A percentile compares a stretch with the other conserved stretches of the same genome.
Conservation (phyloP, 495 filamentous ascomycete species). For the Choiromyces venosus region DNA sequence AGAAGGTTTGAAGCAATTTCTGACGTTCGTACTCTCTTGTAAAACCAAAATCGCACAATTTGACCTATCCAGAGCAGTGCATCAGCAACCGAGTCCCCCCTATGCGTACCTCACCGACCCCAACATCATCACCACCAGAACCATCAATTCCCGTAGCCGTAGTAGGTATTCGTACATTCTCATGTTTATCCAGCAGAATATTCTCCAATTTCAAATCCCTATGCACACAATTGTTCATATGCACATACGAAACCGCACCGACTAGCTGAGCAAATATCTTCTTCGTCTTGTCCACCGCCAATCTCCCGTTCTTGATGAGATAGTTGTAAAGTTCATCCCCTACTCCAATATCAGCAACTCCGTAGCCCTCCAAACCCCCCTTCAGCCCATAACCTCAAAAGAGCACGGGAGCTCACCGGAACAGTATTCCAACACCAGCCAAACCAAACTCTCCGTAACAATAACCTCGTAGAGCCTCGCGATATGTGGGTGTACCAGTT, state of each 20-base stretch:
- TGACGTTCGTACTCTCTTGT: conserved; percentile 94
- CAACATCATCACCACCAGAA: not conserved
- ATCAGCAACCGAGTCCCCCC: conserved; percentile 11
- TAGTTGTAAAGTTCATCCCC: conserved; percentile 97
- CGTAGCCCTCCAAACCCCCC: conserved; percentile 6
- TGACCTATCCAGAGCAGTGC: conserved; percentile 52
- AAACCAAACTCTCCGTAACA: conserved; percentile 88
- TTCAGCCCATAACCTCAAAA: not conserved
- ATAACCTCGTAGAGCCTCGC: conserved; percentile 95
- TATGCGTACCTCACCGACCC: not conserved
- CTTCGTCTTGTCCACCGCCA: conserved; percentile 84
- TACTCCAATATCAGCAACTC: conserved; percentile 41
- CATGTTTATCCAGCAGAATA: conserved; percentile 91
- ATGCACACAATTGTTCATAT: conserved; percentile 92
- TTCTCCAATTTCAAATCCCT: conserved; percentile 96
- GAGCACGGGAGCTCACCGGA: conserved; percentile 58
- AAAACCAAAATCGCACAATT: conserved; percentile 98
- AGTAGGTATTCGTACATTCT: conserved; percentile 52
- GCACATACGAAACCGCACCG: conserved; percentile 91
- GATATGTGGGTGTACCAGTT: conserved; percentile 97
- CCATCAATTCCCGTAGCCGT: not conserved
- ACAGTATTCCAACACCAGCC: conserved; percentile 96
- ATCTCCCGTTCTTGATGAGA: conserved; percentile 74
- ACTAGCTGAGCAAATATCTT: conserved; percentile 94
- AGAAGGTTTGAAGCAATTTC: conserved; percentile 95